A percentile compares a stretch with the other conserved stretches of the same genome.
Evolutionary conservation across 2,329 filamentous ascomycete genomes (phyloP).

Genomic region (Bimuria novae-zelandiae): DNA sequence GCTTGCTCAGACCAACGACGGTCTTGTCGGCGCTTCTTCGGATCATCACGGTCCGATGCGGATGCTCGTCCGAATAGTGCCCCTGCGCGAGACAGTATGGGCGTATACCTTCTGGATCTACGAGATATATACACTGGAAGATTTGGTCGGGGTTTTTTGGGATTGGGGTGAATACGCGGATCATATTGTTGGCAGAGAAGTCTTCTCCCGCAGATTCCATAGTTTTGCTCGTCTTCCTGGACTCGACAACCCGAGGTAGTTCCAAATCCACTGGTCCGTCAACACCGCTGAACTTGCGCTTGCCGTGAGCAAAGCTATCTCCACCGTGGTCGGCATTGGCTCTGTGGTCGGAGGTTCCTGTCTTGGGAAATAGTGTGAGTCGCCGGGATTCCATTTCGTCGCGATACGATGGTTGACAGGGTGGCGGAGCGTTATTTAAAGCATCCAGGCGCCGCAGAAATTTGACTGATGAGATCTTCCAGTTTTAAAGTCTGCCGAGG

Average conservation of each 20-base stretch:
- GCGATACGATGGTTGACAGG: neutral
- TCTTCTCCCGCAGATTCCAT: neutral
- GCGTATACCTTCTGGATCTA: constrained; percentile 15
- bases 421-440: neutral
- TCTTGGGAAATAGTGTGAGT: constrained; percentile 18
- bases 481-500: neutral
- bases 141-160: constrained; percentile 3
- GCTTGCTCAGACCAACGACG: constrained; percentile 9
- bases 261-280: neutral
- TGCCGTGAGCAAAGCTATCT: neutral
- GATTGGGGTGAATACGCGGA: constrained; percentile 11
- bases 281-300: constrained; percentile 1
- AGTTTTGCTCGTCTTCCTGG: neutral
- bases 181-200: neutral
- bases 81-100: constrained; percentile 14
- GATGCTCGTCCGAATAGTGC: constrained; percentile 1
- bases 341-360: neutral
- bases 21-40: constrained; percentile 7
- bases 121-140: constrained; percentile 16
- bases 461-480: neutral
- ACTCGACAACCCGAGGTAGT: constrained; percentile 3
- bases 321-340: neutral
- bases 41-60: constrained; percentile 16
- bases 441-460: neutral
- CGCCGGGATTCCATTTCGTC: constrained; percentile 10